These are phyloP conservation scores for Talaromyces sp. DNA, from an alignment of 2,329 filamentous ascomycete genomes.

Conservation along the genomic window DNA sequence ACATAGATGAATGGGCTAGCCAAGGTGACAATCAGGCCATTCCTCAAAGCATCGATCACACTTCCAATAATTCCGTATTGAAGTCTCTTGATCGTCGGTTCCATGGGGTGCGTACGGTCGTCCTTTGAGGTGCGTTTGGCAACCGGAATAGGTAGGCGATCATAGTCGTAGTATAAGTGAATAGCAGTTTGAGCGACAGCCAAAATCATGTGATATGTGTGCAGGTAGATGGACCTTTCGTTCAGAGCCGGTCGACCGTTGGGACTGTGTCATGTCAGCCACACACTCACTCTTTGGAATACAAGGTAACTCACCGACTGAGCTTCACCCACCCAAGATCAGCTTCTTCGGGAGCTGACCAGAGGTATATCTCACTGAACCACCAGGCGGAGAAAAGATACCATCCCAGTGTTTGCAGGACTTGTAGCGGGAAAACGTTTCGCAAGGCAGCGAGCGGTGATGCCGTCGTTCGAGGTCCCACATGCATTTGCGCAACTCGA, in stretches of 20 bases:
- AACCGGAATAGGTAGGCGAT: constrained; percentile 58
- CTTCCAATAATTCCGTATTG: constrained; percentile 30
- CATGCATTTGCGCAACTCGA: constrained; percentile 77
- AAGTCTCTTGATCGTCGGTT: constrained; percentile 39
- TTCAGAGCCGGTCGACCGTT: constrained; percentile 74
- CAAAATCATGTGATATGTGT: constrained; percentile 64
- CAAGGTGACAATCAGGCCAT: constrained; percentile 40
- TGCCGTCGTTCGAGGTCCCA: constrained; percentile 66
- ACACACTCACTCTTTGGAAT: background rate
- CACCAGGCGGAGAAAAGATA: constrained; percentile 74
- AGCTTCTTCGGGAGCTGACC: constrained; percentile 57
- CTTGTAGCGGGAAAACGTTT: constrained; percentile 56
- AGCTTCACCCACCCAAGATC: constrained; percentile 71
- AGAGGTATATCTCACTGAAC: constrained; percentile 78
- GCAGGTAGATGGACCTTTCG: constrained; percentile 78
- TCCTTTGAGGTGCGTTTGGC: constrained; percentile 34
- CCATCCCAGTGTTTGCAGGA: constrained; percentile 67
- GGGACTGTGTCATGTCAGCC: constrained; percentile 28
- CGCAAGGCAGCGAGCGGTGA: constrained; percentile 64
- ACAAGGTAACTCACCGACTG: constrained; percentile 53
- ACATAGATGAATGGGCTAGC: constrained; percentile 59
- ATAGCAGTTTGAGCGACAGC: constrained; percentile 64
- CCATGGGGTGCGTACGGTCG: constrained; percentile 35
- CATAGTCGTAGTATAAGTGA: constrained; percentile 71
- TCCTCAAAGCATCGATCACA: constrained; percentile 32